Conservation (phyloP, 805 yeast species). For the Wickerhamomyces canadensis region DNA sequence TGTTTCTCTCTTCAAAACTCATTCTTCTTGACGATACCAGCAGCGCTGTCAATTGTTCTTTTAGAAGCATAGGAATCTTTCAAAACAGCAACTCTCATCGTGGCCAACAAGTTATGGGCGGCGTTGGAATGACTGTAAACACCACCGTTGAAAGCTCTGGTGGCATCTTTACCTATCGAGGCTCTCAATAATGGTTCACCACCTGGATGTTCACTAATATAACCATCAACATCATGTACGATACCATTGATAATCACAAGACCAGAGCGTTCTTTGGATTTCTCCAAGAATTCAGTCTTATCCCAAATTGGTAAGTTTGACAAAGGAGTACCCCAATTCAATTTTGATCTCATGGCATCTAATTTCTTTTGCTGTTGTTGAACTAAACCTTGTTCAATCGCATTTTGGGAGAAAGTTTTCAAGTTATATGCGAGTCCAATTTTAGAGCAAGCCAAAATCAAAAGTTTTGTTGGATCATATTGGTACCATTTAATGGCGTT, state of each 20-base stretch:
- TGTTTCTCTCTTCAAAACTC: slow-evolving; percentile 3
- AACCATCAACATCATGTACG: slow-evolving; percentile 67
- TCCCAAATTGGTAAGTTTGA: slow-evolving; percentile 71
- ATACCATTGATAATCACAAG: slow-evolving; percentile 72
- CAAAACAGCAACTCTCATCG: slow-evolving; percentile 77
- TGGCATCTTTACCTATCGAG: slow-evolving; percentile 76
- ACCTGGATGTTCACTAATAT: slow-evolving; percentile 79
- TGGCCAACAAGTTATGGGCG: slow-evolving; percentile 76
- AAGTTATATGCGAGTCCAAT: slow-evolving; percentile 64
- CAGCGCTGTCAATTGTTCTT: slow-evolving; percentile 16
- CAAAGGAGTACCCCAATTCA: slow-evolving; percentile 74
- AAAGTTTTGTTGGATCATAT: slow-evolving; percentile 74
- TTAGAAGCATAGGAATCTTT: slow-evolving; percentile 50
- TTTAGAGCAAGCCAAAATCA: slow-evolving; percentile 54
- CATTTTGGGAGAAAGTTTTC: slow-evolving; percentile 72
- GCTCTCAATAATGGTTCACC: slow-evolving; percentile 69
- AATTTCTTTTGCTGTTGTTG: slow-evolving; percentile 83
- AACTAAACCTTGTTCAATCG: slow-evolving; percentile 74
- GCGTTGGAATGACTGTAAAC: slow-evolving; percentile 84
- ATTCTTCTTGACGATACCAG: slow-evolving; percentile 11
- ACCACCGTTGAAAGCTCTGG: slow-evolving; percentile 81
- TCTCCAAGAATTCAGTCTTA: slow-evolving; percentile 45
- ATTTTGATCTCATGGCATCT: slow-evolving; percentile 51
- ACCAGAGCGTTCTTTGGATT: slow-evolving; percentile 42
- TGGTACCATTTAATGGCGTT: slow-evolving; percentile 85